Conservation (phyloP, 1,284 basidiomycete species). For the Ceratobasidium sp. region DNA sequence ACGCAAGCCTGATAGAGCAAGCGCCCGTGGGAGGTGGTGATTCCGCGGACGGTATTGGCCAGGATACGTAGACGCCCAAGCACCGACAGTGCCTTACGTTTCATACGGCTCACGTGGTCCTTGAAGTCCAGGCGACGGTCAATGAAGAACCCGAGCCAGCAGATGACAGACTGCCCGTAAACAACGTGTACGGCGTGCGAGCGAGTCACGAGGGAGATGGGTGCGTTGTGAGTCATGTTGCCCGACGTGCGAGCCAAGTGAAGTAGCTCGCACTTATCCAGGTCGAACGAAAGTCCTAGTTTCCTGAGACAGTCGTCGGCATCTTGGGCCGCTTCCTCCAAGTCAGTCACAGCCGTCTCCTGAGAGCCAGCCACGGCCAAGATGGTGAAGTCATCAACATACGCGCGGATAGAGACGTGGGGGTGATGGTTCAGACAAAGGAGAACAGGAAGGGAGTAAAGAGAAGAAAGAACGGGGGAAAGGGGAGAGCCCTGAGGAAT, state of each 20-base stretch:
- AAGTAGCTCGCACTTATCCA: constrained; percentile 49
- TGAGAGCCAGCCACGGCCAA: not conserved
- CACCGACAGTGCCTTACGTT: constrained; percentile 11
- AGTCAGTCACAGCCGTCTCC: not conserved
- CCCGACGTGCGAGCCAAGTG: constrained; percentile 48
- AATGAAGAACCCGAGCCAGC: constrained; percentile 41
- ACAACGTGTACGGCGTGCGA: constrained; percentile 11
- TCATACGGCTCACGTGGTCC: not conserved
- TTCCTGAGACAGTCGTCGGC: constrained; percentile 29
- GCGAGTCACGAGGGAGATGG: constrained; percentile 19
- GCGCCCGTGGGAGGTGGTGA: not conserved
- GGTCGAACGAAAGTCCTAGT: constrained; percentile 48
- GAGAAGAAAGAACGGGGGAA: constrained; percentile 28
- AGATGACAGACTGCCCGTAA: constrained; percentile 49
- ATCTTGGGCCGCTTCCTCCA: not conserved
- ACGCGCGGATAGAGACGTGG: not conserved
- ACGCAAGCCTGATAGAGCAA: constrained; percentile 48
- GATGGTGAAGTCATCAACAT: constrained; percentile 29
- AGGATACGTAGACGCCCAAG: not conserved
- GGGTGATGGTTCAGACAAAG: too few species aligned
- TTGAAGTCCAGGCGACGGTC: constrained; percentile 37
- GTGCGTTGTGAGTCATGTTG: constrained; percentile 41
- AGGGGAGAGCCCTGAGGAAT: constrained; percentile 42
- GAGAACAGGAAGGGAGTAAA: constrained; percentile 44
- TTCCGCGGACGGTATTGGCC: not conserved